A percentile compares a stretch with the other conserved stretches of the same genome.
Conservation (phyloP, 2,329 filamentous ascomycete genomes). For the Alternaria triticina region DNA sequence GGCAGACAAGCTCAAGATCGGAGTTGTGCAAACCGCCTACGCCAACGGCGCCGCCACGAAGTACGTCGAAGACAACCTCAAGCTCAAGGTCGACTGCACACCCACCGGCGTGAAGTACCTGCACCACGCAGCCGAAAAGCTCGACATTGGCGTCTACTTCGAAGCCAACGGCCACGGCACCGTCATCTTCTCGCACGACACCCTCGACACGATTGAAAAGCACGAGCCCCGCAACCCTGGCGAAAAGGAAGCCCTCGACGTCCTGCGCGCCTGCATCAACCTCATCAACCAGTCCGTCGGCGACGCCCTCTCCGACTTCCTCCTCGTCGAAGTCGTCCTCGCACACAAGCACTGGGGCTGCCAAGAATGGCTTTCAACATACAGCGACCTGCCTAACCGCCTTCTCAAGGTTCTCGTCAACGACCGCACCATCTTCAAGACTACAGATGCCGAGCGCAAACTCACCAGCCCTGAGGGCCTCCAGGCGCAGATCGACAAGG, state of each 20-base stretch:
- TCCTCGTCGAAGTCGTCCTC: conserved; percentile 94
- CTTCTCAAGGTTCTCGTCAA: conserved; percentile 91
- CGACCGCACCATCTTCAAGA: conserved; percentile 87
- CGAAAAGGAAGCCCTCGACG: conserved; percentile 87
- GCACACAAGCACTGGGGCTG: conserved; percentile 93
- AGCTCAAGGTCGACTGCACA: conserved; percentile 89
- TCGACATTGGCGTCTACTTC: conserved; percentile 97
- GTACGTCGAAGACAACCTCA: conserved; percentile 86
- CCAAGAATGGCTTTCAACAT: conserved; percentile 90
- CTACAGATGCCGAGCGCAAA: conserved; percentile 89
- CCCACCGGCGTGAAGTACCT: conserved; percentile 96
- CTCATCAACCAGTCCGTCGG: conserved; percentile 98
- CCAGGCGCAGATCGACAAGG: conserved; percentile 84
- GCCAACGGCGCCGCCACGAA: conserved; percentile 94
- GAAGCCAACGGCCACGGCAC: conserved; percentile 98
- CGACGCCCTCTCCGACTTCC: conserved; percentile 92
- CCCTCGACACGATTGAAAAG: conserved; percentile 77
- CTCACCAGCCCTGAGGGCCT: conserved; percentile 79
- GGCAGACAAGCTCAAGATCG: conserved; percentile 81
- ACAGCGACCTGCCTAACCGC: conserved; percentile 91
- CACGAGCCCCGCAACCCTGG: conserved; percentile 88
- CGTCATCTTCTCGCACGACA: conserved; percentile 88
- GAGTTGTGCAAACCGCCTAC: conserved; percentile 96
- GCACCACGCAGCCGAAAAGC: conserved; percentile 93
- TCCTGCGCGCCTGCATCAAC: conserved; percentile 80